These are phyloP conservation scores for Chaetothyriales sp. DNA, from an alignment of 2,329 filamentous ascomycete genomes.

Conservation along the genomic window DNA sequence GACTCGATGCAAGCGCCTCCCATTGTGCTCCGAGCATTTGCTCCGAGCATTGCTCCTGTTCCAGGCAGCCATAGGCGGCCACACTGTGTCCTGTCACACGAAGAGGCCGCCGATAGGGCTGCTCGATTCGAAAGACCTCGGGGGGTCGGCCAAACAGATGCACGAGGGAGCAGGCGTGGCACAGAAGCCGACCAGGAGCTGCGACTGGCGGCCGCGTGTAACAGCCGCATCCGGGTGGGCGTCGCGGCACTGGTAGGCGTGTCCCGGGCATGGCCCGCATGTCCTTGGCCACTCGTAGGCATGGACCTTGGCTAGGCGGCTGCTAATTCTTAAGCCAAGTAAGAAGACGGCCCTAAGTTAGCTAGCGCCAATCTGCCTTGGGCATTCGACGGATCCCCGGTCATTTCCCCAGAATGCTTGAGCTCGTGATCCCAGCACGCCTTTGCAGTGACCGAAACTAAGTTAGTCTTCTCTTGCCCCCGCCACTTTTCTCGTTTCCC, in stretches of 20 bases:
- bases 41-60: not conserved
- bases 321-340: no score
- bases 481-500: not conserved
- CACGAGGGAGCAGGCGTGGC: no score
- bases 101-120: not conserved
- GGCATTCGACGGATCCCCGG: not conserved
- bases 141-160: not conserved
- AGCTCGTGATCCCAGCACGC: no score
- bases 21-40: not conserved
- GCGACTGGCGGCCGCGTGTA: no score
- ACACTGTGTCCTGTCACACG: not conserved
- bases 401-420: not conserved
- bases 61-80: not conserved
- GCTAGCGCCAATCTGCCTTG: not conserved
- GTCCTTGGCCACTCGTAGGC: no score
- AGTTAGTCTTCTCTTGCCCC: not conserved
- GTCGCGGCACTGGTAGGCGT: no score
- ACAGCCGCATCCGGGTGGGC: no score
- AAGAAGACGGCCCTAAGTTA: not conserved
- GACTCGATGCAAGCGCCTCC: not conserved
- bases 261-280: no score
- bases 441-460: no score
- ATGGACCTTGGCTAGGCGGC: no score
- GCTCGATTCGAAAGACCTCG: not conserved
- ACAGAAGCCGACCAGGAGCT: no score